Percentiles rank a stretch among this genome's conserved stretches.
These are phyloP conservation scores for Fusarium pilosicola DNA, from an alignment of 2,329 filamentous ascomycete genomes.

Conservation along the genomic window DNA sequence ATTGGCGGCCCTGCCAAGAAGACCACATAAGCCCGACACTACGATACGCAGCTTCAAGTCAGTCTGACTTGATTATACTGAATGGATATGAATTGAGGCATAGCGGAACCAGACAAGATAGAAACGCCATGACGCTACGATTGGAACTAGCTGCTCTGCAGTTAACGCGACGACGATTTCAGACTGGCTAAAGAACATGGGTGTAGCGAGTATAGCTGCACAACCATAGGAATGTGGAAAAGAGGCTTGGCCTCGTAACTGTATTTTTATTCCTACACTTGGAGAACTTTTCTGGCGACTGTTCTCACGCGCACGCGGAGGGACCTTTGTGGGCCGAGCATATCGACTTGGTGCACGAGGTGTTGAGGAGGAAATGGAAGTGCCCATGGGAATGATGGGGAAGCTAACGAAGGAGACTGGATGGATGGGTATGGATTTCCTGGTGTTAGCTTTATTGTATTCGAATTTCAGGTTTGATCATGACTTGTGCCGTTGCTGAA, in stretches of 20 bases:
- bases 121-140: slow-evolving; percentile 33
- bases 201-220: neutral
- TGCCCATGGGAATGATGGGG: slow-evolving; percentile 16
- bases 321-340: slow-evolving; percentile 30
- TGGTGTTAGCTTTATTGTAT: slow-evolving; percentile 39
- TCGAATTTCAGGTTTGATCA: slow-evolving; percentile 23
- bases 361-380: slow-evolving; percentile 21
- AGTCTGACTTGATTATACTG: neutral
- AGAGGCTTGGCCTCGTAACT: slow-evolving; percentile 6
- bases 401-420: slow-evolving; percentile 21
- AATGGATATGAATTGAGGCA: slow-evolving; percentile 1
- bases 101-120: slow-evolving; percentile 30
- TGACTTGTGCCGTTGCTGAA: neutral
- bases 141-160: slow-evolving; percentile 30
- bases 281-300: slow-evolving; percentile 29
- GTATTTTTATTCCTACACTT: slow-evolving; percentile 27
- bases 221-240: slow-evolving; percentile 10
- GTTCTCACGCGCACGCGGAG: slow-evolving; percentile 21
- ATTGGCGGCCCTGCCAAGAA: slow-evolving; percentile 65
- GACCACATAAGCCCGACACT: slow-evolving; percentile 49
- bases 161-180: slow-evolving; percentile 18
- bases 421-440: slow-evolving; percentile 32
- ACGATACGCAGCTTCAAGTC: slow-evolving; percentile 1
- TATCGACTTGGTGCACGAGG: slow-evolving; percentile 23
- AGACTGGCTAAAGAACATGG: slow-evolving; percentile 15